Base-by-base conservation (phyloP, 139 green algal species). In the Raphidocelis subcapitata region DNA sequence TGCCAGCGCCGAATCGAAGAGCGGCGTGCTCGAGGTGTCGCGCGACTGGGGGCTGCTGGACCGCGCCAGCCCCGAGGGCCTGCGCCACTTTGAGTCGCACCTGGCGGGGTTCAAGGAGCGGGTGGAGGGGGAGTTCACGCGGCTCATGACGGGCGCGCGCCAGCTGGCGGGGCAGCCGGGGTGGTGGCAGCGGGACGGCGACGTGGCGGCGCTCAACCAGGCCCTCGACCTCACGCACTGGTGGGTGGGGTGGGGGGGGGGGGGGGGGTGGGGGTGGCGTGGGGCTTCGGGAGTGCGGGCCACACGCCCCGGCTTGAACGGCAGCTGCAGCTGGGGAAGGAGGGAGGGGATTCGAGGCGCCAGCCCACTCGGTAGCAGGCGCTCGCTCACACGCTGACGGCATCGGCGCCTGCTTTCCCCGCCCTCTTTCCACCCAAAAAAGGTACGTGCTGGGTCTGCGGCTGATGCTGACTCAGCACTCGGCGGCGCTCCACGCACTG, bases 391-490 rank as follows among this genome's bases (percentile, higher is more conserved):
- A n/a, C n/a, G n/a, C n/a, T n/a, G n/a, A n/a, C n/a, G n/a, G 41
- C 41, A 8, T 49, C 41, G 8, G 8, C 41, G 41, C 41, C 41
- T 49, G 8, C 41, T 12, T 8, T 49, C 41, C 41, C 8, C 41
- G 41, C 8, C 12, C 12, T 12, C 8, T 12, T 12, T 49, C 41
- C 8, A 49, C 12, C 41, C 41, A 8, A 49, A 8, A 49, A 60
- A 70, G 70, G 70, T 77, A 77, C 44, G 44, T 77, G 3, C 70
- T 77, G 16, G 47, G 37, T 20, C 26, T 62, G 21, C 61, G 70
- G 20, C 41, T 77, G 47, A 77, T 77, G 70, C 61, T 77, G 31
- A 77, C 60, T 26, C 70, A 77, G 70, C 70, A 77, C 24, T 70
- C 61, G 52, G 70, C 70, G 37, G 70, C 70, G 47, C 62, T 77